These are phyloP conservation scores for Podosphaera xanthii DNA, from an alignment of 2,329 filamentous ascomycete species.

Conservation along the genomic window DNA sequence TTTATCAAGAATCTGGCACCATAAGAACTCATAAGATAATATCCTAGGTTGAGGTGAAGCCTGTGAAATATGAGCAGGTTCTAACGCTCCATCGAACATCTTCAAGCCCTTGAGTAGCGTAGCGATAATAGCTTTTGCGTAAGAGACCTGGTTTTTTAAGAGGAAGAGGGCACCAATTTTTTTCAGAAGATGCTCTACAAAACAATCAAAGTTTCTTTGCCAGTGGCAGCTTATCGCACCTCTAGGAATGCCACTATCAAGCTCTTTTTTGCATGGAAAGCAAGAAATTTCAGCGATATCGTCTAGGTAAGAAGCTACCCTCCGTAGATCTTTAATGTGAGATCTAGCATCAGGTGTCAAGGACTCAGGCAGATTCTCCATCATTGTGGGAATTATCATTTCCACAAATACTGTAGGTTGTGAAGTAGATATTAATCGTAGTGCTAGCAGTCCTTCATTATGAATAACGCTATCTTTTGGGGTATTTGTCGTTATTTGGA, in stretches of 20 bases:
- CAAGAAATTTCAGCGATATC: conserved; percentile 9
- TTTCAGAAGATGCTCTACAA: conserved; percentile 6
- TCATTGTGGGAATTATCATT: conserved; percentile 10
- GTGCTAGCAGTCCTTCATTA: conserved; percentile 6
- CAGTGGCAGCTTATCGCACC: conserved; percentile 3
- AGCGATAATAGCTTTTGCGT: conserved; percentile 9
- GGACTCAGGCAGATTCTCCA: conserved; percentile 8
- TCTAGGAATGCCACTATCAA: background rate
- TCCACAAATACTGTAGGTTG: conserved; percentile 9
- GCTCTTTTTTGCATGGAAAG: conserved; percentile 5
- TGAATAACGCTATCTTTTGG: conserved; percentile 6
- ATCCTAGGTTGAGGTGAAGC: background rate
- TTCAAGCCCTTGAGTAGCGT: conserved; percentile 8
- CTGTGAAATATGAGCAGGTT: background rate
- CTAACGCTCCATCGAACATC: conserved; percentile 9
- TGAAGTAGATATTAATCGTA: conserved; percentile 9
- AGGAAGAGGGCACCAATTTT: conserved; percentile 5
- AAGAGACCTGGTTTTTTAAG: conserved; percentile 6
- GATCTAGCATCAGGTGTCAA: conserved; percentile 2
- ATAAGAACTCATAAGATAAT: conserved; percentile 8
- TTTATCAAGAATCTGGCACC: conserved; percentile 3
- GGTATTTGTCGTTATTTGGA: conserved; percentile 6
- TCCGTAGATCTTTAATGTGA: conserved; percentile 3
- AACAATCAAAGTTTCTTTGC: conserved; percentile 10
- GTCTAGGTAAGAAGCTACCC: conserved; percentile 6